Percentiles rank a stretch among this genome's conserved stretches.
Evolutionary conservation across 306 rosid genomes (phyloP).

Genomic region (Benincasa hispida): DNA sequence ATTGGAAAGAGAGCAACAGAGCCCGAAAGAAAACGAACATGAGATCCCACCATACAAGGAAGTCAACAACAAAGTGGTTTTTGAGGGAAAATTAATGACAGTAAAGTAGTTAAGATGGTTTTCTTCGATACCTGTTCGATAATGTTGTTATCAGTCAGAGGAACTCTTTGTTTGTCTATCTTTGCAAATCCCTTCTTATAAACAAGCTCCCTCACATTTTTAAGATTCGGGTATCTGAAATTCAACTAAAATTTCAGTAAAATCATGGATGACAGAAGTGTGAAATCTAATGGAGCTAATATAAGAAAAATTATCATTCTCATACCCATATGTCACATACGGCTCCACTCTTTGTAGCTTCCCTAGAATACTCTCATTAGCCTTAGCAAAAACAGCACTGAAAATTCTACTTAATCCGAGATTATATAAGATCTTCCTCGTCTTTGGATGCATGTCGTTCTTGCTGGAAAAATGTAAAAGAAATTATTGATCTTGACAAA

Average conservation of each 20-base stretch:
- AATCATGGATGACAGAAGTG: not conserved
- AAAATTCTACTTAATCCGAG: conserved; percentile 50
- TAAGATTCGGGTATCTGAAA: conserved; percentile 66
- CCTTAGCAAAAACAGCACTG: conserved; percentile 58
- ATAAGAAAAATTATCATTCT: not conserved
- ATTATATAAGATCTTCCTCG: conserved; percentile 41
- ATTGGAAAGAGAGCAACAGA: no score
- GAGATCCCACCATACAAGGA: no score
- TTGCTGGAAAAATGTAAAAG: conserved; percentile 28
- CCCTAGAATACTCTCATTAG: conserved; percentile 37
- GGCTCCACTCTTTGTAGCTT: conserved; percentile 75
- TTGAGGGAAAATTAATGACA: not conserved
- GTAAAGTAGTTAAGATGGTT: not conserved
- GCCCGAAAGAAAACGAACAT: no score
- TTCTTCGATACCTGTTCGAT: conserved; percentile 56
- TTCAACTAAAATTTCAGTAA: not conserved
- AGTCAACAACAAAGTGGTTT: no score
- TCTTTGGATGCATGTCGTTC: conserved; percentile 75
- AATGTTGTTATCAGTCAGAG: conserved; percentile 71
- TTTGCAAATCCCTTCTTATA: conserved; percentile 60
- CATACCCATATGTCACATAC: conserved; percentile 81
- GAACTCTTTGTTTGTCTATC: conserved; percentile 55
- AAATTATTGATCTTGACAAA: not conserved
- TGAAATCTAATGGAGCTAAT: not conserved
- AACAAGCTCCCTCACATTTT: conserved; percentile 62